Evolutionary conservation across 2,329 filamentous ascomycete genomes (phyloP).

Genomic region (Scolecobasidium constrictum): DNA sequence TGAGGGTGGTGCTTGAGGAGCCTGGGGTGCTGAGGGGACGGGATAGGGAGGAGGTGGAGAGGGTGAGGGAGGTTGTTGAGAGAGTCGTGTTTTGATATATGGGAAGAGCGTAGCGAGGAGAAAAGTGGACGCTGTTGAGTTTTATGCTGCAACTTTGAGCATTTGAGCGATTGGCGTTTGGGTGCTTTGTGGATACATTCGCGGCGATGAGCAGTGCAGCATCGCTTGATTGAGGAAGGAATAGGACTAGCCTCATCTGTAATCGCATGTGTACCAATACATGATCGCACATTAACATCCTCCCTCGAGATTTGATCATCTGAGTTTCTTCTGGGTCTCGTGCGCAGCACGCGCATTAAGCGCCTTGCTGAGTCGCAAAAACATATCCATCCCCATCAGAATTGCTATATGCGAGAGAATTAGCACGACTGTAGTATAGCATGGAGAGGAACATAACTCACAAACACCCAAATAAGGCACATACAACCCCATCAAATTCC

Average conservation of each 20-base stretch:
- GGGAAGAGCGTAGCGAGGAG: too few relatives aligned
- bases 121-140: background rate
- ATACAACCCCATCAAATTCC: slow-evolving; percentile 24
- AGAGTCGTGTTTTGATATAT: slow-evolving; percentile 5
- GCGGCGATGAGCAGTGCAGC: too few relatives aligned
- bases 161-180: background rate
- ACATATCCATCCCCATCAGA: slow-evolving; percentile 26
- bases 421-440: background rate
- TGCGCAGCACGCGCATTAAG: slow-evolving; percentile 13
- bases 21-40: background rate
- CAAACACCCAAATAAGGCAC: slow-evolving; percentile 25
- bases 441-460: slow-evolving; percentile 14
- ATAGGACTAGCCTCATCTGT: too few relatives aligned
- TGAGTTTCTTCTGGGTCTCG: slow-evolving; percentile 18
- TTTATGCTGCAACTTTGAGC: too few relatives aligned
- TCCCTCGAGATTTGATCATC: too few relatives aligned
- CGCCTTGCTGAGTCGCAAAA: slow-evolving; percentile 20
- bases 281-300: too few relatives aligned
- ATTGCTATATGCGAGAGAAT: slow-evolving; percentile 18
- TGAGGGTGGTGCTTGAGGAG: slow-evolving; percentile 24
- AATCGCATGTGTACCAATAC: too few relatives aligned
- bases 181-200: too few relatives aligned
- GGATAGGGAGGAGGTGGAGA: slow-evolving; percentile 1
- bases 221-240: too few relatives aligned
- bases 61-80: slow-evolving; percentile 2